A percentile compares a stretch with the other conserved stretches of the same genome.
These are phyloP conservation scores for Shiraia sp. DNA, from an alignment of 2,329 filamentous ascomycete genomes.

Conservation along the genomic window DNA sequence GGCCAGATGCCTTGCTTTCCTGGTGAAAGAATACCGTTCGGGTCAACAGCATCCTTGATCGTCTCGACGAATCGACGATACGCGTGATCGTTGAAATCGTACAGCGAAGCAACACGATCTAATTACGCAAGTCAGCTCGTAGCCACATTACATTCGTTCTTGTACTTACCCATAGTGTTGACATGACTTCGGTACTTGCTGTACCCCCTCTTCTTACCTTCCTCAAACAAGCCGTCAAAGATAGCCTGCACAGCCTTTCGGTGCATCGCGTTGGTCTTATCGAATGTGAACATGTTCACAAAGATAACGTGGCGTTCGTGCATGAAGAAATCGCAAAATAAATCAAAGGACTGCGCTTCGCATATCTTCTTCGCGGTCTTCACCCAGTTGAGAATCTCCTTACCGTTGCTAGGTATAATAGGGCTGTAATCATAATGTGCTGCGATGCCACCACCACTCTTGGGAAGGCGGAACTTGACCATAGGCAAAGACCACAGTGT, in stretches of 20 bases:
- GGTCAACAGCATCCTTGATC: slow-evolving; percentile 39
- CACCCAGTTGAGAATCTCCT: slow-evolving; percentile 49
- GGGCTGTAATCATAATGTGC: slow-evolving; percentile 40
- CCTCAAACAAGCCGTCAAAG: slow-evolving; percentile 32
- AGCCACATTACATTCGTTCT: background rate
- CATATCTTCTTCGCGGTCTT: slow-evolving; percentile 48
- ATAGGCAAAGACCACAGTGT: slow-evolving; percentile 37
- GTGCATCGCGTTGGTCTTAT: slow-evolving; percentile 49
- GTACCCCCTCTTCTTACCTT: slow-evolving; percentile 32
- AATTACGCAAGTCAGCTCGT: slow-evolving; percentile 2
- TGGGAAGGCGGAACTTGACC: slow-evolving; percentile 38
- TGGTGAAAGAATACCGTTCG: slow-evolving; percentile 36
- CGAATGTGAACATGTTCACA: slow-evolving; percentile 55
- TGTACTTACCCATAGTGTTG: slow-evolving; percentile 33
- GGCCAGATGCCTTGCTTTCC: slow-evolving; percentile 41
- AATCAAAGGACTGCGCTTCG: slow-evolving; percentile 49
- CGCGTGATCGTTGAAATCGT: slow-evolving; percentile 39
- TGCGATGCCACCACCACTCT: slow-evolving; percentile 30
- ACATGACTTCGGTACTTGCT: slow-evolving; percentile 39
- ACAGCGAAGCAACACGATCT: slow-evolving; percentile 36
- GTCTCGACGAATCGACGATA: slow-evolving; percentile 37
- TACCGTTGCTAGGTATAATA: slow-evolving; percentile 41
- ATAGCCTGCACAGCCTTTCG: slow-evolving; percentile 39
- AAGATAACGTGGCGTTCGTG: slow-evolving; percentile 53
- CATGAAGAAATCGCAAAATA: slow-evolving; percentile 56